phyloP scores from a whole-genome alignment of 805 yeast genomes.

The Blastobotrys robertii region DNA sequence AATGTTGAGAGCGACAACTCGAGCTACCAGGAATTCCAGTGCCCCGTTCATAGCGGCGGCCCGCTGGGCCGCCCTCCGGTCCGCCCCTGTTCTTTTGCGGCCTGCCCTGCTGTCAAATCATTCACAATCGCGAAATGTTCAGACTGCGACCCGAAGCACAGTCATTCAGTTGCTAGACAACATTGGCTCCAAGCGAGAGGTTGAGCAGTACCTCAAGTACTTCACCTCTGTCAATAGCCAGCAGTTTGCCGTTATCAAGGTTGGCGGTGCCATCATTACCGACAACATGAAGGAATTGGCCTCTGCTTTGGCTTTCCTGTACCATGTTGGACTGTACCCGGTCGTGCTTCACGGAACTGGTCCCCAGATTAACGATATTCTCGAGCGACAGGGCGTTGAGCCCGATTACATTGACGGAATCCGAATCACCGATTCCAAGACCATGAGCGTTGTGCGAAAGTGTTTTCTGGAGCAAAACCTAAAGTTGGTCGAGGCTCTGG shows the following conservation, averaged over 20 bases:
- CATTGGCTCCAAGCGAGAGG: slow-evolving; percentile 96
- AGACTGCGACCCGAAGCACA: slow-evolving; percentile 65
- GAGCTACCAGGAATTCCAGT: too few species aligned
- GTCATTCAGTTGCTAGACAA: slow-evolving; percentile 91
- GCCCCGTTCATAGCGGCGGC: too few species aligned
- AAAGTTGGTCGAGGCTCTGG: slow-evolving; percentile 89
- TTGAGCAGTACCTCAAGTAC: slow-evolving; percentile 92
- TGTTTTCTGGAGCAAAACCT: slow-evolving; percentile 94
- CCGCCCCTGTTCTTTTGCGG: too few species aligned
- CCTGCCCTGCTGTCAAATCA: too few species aligned
- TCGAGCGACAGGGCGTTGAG: slow-evolving; percentile 89
- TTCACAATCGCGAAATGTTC: too few species aligned
- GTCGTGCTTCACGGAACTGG: slow-evolving; percentile 98
- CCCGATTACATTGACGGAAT: slow-evolving; percentile 96
- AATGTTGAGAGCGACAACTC: too few species aligned
- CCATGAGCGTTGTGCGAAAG: slow-evolving; percentile 92
- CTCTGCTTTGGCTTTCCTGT: slow-evolving; percentile 87
- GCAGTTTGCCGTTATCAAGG: slow-evolving; percentile 96
- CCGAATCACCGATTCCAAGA: slow-evolving; percentile 85
- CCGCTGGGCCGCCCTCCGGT: too few species aligned
- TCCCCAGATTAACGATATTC: slow-evolving; percentile 91
- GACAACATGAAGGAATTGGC: slow-evolving; percentile 90
- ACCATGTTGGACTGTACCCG: slow-evolving; percentile 96
- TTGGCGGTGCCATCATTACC: slow-evolving; percentile 98
- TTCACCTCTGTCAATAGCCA: slow-evolving; percentile 82